Base-by-base conservation (phyloP, 768 basidiomycete genomes). In the Leccinum rimulosum region DNA sequence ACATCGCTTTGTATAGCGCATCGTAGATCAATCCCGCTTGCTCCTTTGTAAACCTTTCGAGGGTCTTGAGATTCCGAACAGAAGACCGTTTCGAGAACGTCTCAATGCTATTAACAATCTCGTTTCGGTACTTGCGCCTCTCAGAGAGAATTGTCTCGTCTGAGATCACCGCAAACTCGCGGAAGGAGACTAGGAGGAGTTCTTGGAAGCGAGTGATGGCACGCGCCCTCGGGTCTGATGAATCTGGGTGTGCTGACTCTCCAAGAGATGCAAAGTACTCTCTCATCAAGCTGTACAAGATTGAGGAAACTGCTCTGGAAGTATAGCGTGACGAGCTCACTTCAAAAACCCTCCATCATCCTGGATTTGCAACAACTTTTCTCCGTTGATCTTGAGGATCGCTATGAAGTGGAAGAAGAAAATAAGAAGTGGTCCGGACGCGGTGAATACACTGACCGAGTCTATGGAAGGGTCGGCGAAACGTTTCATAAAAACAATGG, bases 201-300 rank as follows among this genome's bases (percentile, higher is more conserved):
- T 99, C 95, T 73, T 98, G 97, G 82, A 99, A 99, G 56, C 91
- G 88, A 9, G 95, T 98, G 67, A 98, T 96, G 22, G 94, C 93
- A 12, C 95, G 89, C 4, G 91, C 84, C 14, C 95, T 87, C 8
- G 95, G 89, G 65, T 98, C 96, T 7, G 81, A 72, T 14, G 96
- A 92, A 60, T 88, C 76, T 0, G 97, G 96, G 70, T 98, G 93
- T 0, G 96, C 97, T 2, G 96, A 94, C 15, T 94, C 89, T 38
- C 93, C 96, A 14, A 99, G 84, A 28, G 91, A 91, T 15, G 90
- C 83, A 63, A 99, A 99, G 77, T 98, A 99, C 57, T 89, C 87
- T 54, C 96, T 85, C 93, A 99, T 97, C 25, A 96, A 79, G 74
- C 94, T 95, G 59, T 1, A 56, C 14, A 25, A 11, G 11, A 27